Base-by-base conservation (phyloP, 176 grass and related monocot species). In the Aegilops tauschii region DNA sequence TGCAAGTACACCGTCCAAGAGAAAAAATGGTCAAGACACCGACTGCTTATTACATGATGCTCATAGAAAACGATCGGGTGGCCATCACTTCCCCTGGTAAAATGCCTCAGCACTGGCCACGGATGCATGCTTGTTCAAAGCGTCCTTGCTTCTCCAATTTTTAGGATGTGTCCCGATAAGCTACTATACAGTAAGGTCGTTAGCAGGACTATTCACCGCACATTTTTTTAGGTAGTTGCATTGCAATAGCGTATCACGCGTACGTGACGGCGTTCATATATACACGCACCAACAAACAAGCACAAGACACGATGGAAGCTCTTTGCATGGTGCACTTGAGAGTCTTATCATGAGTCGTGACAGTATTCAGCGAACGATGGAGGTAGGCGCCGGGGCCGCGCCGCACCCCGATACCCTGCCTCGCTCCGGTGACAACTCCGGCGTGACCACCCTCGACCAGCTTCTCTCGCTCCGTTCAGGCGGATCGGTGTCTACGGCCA, bases 371-470 rank as follows among this genome's bases (percentile, higher is more conserved):
- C 36, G 20, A 23, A 6, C 34, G 18, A 59, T 80, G 73, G 88
- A 85, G n/a, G 80, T 52, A 18, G 80, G 69, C 11, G 73, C 10
- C 27, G 78, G 74, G 21, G 88, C 78, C 20, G 32, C 61, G 70
- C 31, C 64, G 23, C 65, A 39, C 10, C 49, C 66, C 37, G 52
- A 73, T 20, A 79, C 78, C 5, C 73, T 83, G 25, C 45, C 56
- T 14, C 58, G 12, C 75, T 23, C 28, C 12, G 70, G n/a, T 73
- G 31, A 12, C 23, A 25, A 27, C 6, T 67, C 59, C 28, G 7
- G 6, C 16, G 30, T 11, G 44, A 28, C 20, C 36, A 64, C 52
- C 12, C 37, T 71, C 36, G 59, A 40, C 9, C 65, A 88, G 1
- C 72, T 62, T 4, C 49, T 88, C 5, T 30, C 13, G 28, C 81